phyloP scores from a whole-genome alignment of 2,329 filamentous ascomycete genomes.

The Beauveria sp. region DNA sequence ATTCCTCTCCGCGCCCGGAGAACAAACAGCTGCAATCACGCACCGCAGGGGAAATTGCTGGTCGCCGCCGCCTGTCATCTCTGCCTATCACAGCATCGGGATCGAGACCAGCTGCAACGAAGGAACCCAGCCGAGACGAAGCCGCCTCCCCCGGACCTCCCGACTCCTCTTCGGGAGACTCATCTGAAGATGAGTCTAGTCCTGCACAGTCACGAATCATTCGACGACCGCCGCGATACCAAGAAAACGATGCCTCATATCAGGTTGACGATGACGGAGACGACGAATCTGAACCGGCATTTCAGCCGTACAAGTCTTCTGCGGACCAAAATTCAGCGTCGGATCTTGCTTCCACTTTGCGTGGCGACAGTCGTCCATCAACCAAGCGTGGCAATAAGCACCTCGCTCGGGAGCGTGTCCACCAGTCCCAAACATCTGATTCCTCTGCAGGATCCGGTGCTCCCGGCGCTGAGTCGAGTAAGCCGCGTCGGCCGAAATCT shows the following conservation, averaged over 20 bases:
- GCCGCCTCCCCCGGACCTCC: constrained; percentile 28
- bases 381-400: constrained; percentile 21
- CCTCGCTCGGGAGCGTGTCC: constrained; percentile 27
- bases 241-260: constrained; percentile 31
- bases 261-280: constrained; percentile 50
- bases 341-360: constrained; percentile 46
- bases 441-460: constrained; percentile 52
- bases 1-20: constrained; percentile 23
- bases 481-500: constrained; percentile 33
- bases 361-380: constrained; percentile 34
- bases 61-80: constrained; percentile 36
- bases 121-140: constrained; percentile 18
- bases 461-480: constrained; percentile 21
- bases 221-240: constrained; percentile 48
- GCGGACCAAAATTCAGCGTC: constrained; percentile 29
- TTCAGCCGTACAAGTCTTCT: constrained; percentile 38
- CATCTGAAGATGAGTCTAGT: constrained; percentile 42
- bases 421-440: constrained; percentile 51
- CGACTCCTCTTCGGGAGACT: constrained; percentile 31
- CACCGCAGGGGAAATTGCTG: constrained; percentile 21
- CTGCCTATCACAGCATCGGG: constrained; percentile 28
- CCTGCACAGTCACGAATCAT: constrained; percentile 54
- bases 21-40: constrained; percentile 17
- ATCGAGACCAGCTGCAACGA: background rate
- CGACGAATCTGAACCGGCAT: constrained; percentile 49